phyloP scores from a whole-genome alignment of 169 alveolate species.

The Eimeria maxima region DNA sequence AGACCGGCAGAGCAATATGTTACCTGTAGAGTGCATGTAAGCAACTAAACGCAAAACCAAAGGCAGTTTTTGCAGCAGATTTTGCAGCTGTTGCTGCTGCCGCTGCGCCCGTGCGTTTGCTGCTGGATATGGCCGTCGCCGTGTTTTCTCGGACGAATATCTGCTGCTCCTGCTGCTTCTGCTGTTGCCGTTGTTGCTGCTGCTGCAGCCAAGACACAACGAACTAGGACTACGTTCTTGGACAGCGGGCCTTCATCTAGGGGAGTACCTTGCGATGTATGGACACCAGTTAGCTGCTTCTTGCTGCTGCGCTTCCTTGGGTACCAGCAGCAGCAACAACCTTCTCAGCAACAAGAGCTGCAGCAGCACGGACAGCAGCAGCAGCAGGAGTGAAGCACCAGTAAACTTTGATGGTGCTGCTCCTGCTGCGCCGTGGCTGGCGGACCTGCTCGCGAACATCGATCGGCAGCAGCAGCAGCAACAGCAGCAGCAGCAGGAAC shows the following conservation, averaged over 20 bases:
- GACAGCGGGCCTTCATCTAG: conserved; percentile 41
- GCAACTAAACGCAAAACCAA: not conserved
- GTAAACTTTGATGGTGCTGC: not conserved
- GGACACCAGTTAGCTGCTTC: conserved; percentile 30
- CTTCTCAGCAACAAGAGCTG: not conserved
- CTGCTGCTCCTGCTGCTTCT: too few species aligned
- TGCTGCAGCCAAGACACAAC: too few species aligned
- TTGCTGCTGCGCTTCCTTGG: not conserved
- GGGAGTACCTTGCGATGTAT: conserved; percentile 49
- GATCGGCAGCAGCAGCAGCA: conserved; percentile 18
- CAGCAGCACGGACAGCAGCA: too few species aligned
- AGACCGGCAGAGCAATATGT: conserved; percentile 1
- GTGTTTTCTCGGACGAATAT: too few species aligned
- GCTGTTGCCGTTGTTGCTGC: too few species aligned
- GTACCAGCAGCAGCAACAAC: not conserved
- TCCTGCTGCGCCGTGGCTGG: not conserved
- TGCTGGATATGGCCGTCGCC: not conserved
- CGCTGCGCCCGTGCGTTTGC: not conserved
- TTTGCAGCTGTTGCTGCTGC: too few species aligned
- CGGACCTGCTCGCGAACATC: not conserved
- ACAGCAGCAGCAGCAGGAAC: not conserved
- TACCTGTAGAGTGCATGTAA: not conserved
- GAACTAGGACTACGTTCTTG: conserved; percentile 27
- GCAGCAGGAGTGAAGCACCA: not conserved
- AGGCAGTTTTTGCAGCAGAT: not conserved